Evolutionary conservation across 345 rosid species (phyloP), one percentile per base, ranked within the genome.

Genomic region (Dovyalis caffra): DNA sequence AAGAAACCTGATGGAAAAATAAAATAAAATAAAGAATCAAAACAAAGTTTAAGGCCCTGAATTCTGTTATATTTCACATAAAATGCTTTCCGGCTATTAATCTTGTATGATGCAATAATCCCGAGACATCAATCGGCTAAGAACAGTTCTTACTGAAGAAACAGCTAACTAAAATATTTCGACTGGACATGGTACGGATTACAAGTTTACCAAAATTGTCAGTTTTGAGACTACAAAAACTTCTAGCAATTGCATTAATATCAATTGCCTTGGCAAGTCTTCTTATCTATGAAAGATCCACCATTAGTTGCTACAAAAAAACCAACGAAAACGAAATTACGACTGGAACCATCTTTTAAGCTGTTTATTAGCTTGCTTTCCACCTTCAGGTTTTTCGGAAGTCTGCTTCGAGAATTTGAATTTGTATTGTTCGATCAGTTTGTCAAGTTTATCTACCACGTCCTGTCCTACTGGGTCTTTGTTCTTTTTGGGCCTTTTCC

Each of bases 281-380:
- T 23, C n/a, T n/a, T n/a, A n/a, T n/a, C 10, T 9, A 64, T 51
- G 0, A 8, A 12, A 68, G 23, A 64, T 62, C 62, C 60, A 4
- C 18, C 29, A 5, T 2, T 4, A 40, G 62, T 12, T 9, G 45
- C 28, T 25, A 26, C 45, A 73, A n/a, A 2, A 40, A 77, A 38
- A 57, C 45, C 26, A 43, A 9, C 62, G 12, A 61, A 74, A 15
- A 63, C 26, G 64, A 47, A 26, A 72, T 72, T 76, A 89, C 1
- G 86, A 82, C 79, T 87, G 87, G 68, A 87, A 90, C 97, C 95
- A 89, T 83, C 84, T 85, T 71, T 88, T 85, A 31, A 87, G 87
- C 76, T 83, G 83, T 43, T 80, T 87, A 6, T 86, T 78, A 45
- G 83, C 84, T 61, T 84, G 86, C 65, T 81, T 90, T 43, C 69